Conservation (phyloP, 768 basidiomycete species). For the Hericium erinaceus region DNA sequence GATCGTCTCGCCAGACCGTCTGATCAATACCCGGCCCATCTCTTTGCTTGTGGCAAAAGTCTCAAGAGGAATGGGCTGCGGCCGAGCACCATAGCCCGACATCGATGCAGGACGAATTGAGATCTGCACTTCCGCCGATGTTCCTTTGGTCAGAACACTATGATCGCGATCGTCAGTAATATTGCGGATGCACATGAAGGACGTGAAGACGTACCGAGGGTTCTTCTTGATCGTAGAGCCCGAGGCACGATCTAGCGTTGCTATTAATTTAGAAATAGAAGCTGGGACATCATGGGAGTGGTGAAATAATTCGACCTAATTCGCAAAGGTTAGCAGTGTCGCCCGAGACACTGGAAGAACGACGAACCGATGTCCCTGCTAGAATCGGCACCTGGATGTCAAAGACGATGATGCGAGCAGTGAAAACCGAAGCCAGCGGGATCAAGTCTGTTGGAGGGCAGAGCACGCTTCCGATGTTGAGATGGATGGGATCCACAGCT, state of each 20-base stretch:
- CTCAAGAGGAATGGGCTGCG: constrained; percentile 74
- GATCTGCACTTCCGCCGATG: constrained; percentile 81
- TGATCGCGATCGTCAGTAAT: constrained; percentile 1
- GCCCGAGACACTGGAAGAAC: not conserved
- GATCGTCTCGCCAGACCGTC: constrained; percentile 89
- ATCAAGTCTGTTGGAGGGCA: constrained; percentile 68
- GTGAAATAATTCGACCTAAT: constrained; percentile 81
- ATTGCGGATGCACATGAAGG: not conserved
- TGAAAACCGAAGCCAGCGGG: constrained; percentile 69
- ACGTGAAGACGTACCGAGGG: constrained; percentile 51
- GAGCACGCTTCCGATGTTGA: constrained; percentile 83
- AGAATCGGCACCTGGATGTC: constrained; percentile 88
- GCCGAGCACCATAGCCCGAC: constrained; percentile 34
- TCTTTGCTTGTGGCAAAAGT: constrained; percentile 84
- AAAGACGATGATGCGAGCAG: constrained; percentile 86
- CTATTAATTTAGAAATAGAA: constrained; percentile 71
- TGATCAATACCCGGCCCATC: constrained; percentile 86
- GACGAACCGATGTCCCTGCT: constrained; percentile 68
- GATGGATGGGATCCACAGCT: constrained; percentile 75
- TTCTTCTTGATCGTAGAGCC: constrained; percentile 67
- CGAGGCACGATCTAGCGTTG: constrained; percentile 67
- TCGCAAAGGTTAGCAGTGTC: not conserved
- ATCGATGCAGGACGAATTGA: constrained; percentile 51
- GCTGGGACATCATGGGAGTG: constrained; percentile 92
- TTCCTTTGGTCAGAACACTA: constrained; percentile 80